Evolutionary conservation across 2,329 filamentous ascomycete genomes (phyloP), one percentile per base, ranked within the genome.

Genomic region (Periconia digitata): DNA sequence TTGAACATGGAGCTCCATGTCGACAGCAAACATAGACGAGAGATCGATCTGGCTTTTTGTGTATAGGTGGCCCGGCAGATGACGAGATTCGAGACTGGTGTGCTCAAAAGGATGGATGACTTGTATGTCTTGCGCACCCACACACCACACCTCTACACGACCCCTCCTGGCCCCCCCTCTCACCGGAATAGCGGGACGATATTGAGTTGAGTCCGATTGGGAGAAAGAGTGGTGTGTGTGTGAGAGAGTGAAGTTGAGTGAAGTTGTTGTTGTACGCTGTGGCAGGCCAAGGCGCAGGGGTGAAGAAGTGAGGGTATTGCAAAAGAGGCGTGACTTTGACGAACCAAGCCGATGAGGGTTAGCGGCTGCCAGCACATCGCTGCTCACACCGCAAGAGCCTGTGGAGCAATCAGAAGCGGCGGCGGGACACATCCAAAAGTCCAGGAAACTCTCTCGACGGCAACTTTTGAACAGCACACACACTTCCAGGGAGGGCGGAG

Each of bases 291-390:
- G 27, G 27, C 5, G 27, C 27, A 32, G 27, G 27, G 27, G 10
- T 32, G 46, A 41, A 44, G 46, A 39, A 41, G 56, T 57, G 58
- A 56, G 53, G 54, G 53, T 43, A 44, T 44, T 53, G 46, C 58
- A 51, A 47, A 44, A 49, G 54, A 60, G 56, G 64, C 60, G 62
- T 69, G 63, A 69, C 60, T 55, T 53, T 47, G 53, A 47, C 56
- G 54, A 49, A 42, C 46, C 40, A 18, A 38, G 60, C 55, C 16
- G 21, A 52, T 50, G 15, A 12, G 51, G 59, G 17, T 50, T 63
- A 63, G 63, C 53, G 20, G n/a, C n/a, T 50, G 67, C 65, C 64
- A 69, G 65, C 67, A 66, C 67, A 70, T 68, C 64, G 60, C 49
- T 32, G 10, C n/a, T 56, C 62, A 67, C 66, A 71, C 67, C 67